Conservation (phyloP, 2,329 filamentous ascomycete genomes). For the Xylariaceae sp. region DNA sequence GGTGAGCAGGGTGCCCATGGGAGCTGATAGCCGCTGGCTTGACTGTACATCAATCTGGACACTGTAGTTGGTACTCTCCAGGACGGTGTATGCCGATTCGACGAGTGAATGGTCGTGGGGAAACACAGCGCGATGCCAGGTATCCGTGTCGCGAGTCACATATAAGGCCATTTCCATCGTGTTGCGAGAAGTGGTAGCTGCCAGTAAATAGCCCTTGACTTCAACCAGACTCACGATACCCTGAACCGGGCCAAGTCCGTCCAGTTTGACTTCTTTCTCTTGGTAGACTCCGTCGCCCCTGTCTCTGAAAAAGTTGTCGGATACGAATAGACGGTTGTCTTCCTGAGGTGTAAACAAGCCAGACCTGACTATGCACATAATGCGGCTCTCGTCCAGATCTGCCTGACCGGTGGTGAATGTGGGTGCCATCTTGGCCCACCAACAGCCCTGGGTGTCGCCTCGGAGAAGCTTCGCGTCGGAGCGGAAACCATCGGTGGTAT, state of each 20-base stretch:
- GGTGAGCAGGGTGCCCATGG: constrained; percentile 84
- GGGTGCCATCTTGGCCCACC: constrained; percentile 75
- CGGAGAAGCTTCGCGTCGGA: constrained; percentile 57
- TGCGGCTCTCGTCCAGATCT: constrained; percentile 59
- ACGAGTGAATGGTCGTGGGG: constrained; percentile 70
- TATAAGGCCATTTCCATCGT: constrained; percentile 90
- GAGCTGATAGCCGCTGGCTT: constrained; percentile 48
- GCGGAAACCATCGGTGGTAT: constrained; percentile 82
- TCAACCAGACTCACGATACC: constrained; percentile 76
- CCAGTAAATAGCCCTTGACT: constrained; percentile 81
- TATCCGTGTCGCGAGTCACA: constrained; percentile 73
- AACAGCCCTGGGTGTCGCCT: constrained; percentile 65
- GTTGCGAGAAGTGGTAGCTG: constrained; percentile 68
- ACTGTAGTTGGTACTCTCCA: constrained; percentile 96
- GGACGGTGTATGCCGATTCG: constrained; percentile 83
- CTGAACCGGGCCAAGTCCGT: constrained; percentile 63
- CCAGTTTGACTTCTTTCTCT: constrained; percentile 70
- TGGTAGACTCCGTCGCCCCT: constrained; percentile 39
- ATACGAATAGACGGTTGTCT: constrained; percentile 72
- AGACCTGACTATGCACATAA: constrained; percentile 74
- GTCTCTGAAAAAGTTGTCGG: constrained; percentile 72
- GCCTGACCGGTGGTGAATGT: constrained; percentile 64
- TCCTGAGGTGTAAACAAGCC: constrained; percentile 61
- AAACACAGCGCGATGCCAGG: constrained; percentile 91
- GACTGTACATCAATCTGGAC: constrained; percentile 93